Percentiles rank a stretch among this genome's conserved stretches.
Conservation (phyloP, 2,329 filamentous ascomycete species). For the Penicillium sp. region DNA sequence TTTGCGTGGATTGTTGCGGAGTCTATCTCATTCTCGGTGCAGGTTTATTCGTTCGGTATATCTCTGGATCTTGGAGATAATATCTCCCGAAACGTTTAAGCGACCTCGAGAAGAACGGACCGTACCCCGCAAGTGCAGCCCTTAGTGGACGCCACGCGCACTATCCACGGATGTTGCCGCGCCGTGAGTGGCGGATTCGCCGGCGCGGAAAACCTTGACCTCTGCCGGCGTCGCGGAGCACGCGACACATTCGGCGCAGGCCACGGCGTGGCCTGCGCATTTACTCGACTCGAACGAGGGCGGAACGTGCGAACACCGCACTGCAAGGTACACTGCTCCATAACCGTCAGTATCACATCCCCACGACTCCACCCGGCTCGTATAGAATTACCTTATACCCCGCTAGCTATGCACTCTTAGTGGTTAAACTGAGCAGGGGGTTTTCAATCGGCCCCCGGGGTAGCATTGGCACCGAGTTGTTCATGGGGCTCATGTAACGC, state of each 20-base stretch:
- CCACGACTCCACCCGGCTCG: not conserved
- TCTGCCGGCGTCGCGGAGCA: not conserved
- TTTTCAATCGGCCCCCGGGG: not conserved
- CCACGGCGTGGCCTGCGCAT: not conserved
- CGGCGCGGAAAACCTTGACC: not conserved
- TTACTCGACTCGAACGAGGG: not conserved
- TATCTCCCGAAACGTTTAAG: not conserved
- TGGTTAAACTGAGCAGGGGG: not conserved
- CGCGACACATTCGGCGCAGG: not conserved
- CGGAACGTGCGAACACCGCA: not conserved
- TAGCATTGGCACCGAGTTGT: not conserved
- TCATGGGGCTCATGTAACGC: not conserved
- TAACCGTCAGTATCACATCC: not conserved
- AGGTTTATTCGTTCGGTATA: no score
- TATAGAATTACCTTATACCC: not conserved
- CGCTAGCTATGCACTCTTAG: not conserved
- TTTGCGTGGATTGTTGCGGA: not conserved
- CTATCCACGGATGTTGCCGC: not conserved
- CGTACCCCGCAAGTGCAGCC: not conserved
- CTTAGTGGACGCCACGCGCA: constrained; percentile 7
- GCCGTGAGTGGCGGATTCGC: constrained; percentile 1
- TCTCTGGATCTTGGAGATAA: no score
- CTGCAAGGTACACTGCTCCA: not conserved
- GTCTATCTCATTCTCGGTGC: not conserved
- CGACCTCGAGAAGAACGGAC: not conserved